These are phyloP conservation scores for Stevia rebaudiana DNA, from an alignment of 140 eudicot genomes.

Conservation along the genomic window DNA sequence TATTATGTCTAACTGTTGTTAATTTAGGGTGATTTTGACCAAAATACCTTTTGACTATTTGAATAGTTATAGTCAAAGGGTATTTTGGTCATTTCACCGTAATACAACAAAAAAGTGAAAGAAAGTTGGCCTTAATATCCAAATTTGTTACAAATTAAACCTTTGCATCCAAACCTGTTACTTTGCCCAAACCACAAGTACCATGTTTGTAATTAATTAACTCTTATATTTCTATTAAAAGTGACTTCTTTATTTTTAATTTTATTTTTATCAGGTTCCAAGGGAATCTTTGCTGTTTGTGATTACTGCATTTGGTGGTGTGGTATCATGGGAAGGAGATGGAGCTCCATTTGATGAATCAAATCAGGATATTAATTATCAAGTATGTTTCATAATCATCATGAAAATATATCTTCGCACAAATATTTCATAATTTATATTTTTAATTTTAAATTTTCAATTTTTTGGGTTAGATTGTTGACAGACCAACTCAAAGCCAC, in stretches of 20 bases:
- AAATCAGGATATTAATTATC: constrained; percentile 60
- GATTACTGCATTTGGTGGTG: constrained; percentile 89
- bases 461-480: constrained; percentile 64
- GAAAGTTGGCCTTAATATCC: too few species aligned
- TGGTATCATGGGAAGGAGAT: constrained; percentile 85
- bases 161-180: too few species aligned
- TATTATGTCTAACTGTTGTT: too few species aligned
- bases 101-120: too few species aligned
- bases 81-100: too few species aligned
- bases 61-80: too few species aligned
- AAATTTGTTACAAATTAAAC: too few species aligned
- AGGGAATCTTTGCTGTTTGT: constrained; percentile 78
- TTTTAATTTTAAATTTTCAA: not conserved
- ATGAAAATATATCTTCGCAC: not conserved
- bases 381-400: constrained; percentile 27
- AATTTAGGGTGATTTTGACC: too few species aligned
- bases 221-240: not conserved
- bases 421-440: constrained; percentile 13
- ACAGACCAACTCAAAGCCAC: constrained; percentile 65
- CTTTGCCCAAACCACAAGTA: too few species aligned
- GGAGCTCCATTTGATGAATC: constrained; percentile 75
- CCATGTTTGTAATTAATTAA: too few species aligned
- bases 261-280: constrained; percentile 48
- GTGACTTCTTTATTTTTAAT: not conserved
- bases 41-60: too few species aligned